These are phyloP conservation scores for Pholiota conissans DNA, from an alignment of 768 basidiomycete genomes.

Conservation along the genomic window DNA sequence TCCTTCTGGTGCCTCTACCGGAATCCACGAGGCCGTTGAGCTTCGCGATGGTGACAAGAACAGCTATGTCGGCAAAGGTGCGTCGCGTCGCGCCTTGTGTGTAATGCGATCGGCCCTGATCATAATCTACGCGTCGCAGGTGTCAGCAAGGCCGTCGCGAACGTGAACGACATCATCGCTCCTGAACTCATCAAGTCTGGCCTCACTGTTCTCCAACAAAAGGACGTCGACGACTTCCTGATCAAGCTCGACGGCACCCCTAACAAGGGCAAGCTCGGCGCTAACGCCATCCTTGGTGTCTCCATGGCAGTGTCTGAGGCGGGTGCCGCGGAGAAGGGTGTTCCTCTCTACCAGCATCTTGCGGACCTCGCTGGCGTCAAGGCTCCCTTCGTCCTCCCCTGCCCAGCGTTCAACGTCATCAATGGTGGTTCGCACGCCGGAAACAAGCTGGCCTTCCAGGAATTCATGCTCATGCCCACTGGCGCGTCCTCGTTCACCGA, in stretches of 20 bases:
- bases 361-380: constrained; percentile 95
- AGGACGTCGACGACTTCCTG: constrained; percentile 95
- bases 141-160: constrained; percentile 89
- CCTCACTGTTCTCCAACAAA: constrained; percentile 85
- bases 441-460: constrained; percentile 99
- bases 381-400: constrained; percentile 89
- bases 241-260: constrained; percentile 97
- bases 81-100: constrained; percentile 19
- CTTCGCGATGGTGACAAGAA: constrained; percentile 95
- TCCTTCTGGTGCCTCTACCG: constrained; percentile 98
- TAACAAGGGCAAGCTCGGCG: constrained; percentile 99
- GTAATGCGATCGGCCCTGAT: neutral
- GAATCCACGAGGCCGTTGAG: constrained; percentile 97
- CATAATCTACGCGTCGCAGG: constrained; percentile 47
- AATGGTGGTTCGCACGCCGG: constrained; percentile 99
- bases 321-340: constrained; percentile 90
- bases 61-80: constrained; percentile 95
- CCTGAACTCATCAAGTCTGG: constrained; percentile 84
- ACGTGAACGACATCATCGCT: constrained; percentile 91
- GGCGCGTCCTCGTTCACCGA: constrained; percentile 91
- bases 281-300: constrained; percentile 98
- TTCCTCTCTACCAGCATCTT: constrained; percentile 95
- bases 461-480: constrained; percentile 99
- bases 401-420: constrained; percentile 98
- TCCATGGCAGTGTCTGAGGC: constrained; percentile 95